phyloP scores from a whole-genome alignment of 1,139 yeast genomes.

The Arxiozyma slooffiae region DNA sequence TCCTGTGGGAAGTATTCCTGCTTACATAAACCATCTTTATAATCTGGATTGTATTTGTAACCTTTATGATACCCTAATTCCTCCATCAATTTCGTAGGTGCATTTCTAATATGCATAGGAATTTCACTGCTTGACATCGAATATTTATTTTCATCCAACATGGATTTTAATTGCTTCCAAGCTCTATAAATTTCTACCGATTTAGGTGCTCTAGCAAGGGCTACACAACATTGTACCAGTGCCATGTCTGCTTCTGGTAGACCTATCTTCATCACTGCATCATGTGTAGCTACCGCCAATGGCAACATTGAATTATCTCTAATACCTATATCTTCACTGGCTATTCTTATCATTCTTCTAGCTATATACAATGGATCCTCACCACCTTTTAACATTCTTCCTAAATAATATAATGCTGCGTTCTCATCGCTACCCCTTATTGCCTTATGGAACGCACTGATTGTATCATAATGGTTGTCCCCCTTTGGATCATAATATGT shows the following conservation, averaged over 20 bases:
- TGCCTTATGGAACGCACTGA: constrained; percentile 88
- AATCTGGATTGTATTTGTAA: constrained; percentile 84
- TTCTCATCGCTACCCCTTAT: constrained; percentile 81
- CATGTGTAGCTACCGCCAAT: constrained; percentile 75
- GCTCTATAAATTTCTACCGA: constrained; percentile 80
- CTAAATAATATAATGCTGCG: constrained; percentile 80
- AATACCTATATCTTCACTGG: constrained; percentile 82
- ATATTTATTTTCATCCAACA: constrained; percentile 52
- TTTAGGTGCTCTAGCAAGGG: constrained; percentile 75
- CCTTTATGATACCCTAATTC: constrained; percentile 77
- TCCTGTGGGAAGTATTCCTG: constrained; percentile 64
- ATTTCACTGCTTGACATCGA: constrained; percentile 50
- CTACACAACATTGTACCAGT: constrained; percentile 84
- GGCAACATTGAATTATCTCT: constrained; percentile 79
- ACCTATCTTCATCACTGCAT: constrained; percentile 86
- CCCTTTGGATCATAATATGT: constrained; percentile 76
- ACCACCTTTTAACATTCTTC: constrained; percentile 81
- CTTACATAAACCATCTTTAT: constrained; percentile 54
- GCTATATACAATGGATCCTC: constrained; percentile 92
- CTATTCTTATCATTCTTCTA: constrained; percentile 83
- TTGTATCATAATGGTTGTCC: constrained; percentile 88
- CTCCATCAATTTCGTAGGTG: constrained; percentile 85
- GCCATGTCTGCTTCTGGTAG: constrained; percentile 92
- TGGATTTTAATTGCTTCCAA: constrained; percentile 52
- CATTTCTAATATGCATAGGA: constrained; percentile 80